Evolutionary conservation across 495 filamentous ascomycete genomes (phyloP), one percentile per base, ranked within the genome.

Genomic region (Ramalina peruviana): DNA sequence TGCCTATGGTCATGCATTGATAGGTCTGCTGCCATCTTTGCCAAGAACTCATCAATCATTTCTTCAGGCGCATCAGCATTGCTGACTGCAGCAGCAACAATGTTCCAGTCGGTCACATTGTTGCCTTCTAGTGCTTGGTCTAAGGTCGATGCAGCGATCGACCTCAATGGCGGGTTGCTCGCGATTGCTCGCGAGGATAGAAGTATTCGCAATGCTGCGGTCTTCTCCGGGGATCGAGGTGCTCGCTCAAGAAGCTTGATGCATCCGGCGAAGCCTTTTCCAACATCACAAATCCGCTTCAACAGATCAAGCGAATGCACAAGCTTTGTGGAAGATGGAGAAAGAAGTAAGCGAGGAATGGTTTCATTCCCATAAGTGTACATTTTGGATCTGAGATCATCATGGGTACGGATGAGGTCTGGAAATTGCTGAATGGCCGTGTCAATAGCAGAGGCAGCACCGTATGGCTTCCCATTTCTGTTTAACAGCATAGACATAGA

Each of bases 391-490:
- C 45, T 49, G 17, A 58, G 53, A n/a, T 49, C 51, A 2, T 47
- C 17, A 43, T 66, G 45, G 3, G n/a, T 20, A 17, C 45, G 27
- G 12, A 56, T 27, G 27, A 72, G 50, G 17, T 64, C 65, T 0
- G 71, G 67, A 19, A 77, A 58, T n/a, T 54, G 62, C 39, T 64
- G 62, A 39, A 73, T 54, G 46, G 67, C 69, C 38, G 70, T 65
- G 51, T 76, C 70, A 3, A 92, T 58, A 3, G 79, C 70, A 5
- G 74, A 75, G 17, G 88, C 85, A 13, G 83, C 83, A 13, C 83
- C 85, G 56, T 85, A 94, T 0, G 86, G 84, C 58, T 92, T 92
- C 40, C 86, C 87, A 54, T 88, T 85, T 43, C 84, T 70, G 23
- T 66, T 66, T 38, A 64, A 65, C 15, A 83, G 50, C 3, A 77